Evolutionary conservation across 2,329 filamentous ascomycete species (phyloP), one percentile per base, ranked within the genome.

Genomic region (Berkeleyomyces rouxiae): DNA sequence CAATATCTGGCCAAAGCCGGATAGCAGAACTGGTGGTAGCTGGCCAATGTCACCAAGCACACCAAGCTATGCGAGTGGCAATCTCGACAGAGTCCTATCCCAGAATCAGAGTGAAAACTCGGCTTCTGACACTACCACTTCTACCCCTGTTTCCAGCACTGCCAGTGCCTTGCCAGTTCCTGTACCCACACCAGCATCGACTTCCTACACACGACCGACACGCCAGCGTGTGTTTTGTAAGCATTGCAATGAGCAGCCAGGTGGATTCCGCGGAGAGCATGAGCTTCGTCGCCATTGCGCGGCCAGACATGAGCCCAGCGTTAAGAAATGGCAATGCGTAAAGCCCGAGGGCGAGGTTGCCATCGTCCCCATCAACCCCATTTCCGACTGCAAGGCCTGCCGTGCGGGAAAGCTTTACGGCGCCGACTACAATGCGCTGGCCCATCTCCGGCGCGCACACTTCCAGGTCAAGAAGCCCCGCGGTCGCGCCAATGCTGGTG

Each of bases 351-450:
- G 40, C 4, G 47, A n/a, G 13, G n/a, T 42, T 9, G 33, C 36
- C 1, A 23, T 65, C 11, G 44, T 39, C 7, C 62, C 66, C 3
- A 61, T 64, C 46, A 64, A 63, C 55, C 85, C 90, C 47, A 80
- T 97, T 42, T 77, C 78, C 59, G 86, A 87, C 67, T 96, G 91
- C 81, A 95, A 95, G 73, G 82, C 87, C 58, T 97, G 92, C 72
- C 80, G 79, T 58, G 79, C 80, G 53, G 75, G 80, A 62, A 96
- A 96, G 76, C 80, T 82, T 64, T 97, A 97, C 68, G 87, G 87
- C 3, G 88, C 88, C 13, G 93, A 96, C 74, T 96, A 97, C 75
- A 97, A 97, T 69, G 92, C 91, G 0, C 90, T 90, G 0, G 92
- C 90, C 0, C 92, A 97, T 71, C 79, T 97, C 7, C 82, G 91